These are phyloP conservation scores for Decorospora gaudefroyi DNA, from an alignment of 2,329 filamentous ascomycete species.

Conservation along the genomic window DNA sequence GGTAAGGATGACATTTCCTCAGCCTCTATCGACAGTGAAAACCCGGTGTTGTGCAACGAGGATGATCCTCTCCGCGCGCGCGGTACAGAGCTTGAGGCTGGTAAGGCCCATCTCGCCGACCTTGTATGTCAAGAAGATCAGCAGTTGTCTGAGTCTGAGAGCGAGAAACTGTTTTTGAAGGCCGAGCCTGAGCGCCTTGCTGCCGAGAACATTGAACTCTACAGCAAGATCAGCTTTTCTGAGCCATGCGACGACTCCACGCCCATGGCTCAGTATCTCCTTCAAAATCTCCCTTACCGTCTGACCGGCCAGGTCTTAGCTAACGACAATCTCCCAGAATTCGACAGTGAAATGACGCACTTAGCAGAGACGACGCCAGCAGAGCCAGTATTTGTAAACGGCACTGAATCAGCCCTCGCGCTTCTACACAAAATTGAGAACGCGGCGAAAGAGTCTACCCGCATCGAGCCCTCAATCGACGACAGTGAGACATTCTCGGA, in stretches of 20 bases:
- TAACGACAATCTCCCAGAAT: constrained; percentile 23
- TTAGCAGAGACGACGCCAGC: constrained; percentile 10
- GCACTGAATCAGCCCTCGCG: constrained; percentile 27
- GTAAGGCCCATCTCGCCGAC: constrained; percentile 10
- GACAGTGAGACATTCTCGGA: constrained; percentile 4
- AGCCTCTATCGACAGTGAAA: constrained; percentile 1
- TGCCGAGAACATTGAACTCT: background rate
- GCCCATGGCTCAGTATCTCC: background rate
- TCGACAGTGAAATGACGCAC: constrained; percentile 22
- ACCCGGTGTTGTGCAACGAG: constrained; percentile 10
- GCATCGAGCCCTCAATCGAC: constrained; percentile 3
- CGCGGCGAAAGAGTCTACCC: constrained; percentile 15
- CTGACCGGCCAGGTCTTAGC: constrained; percentile 6
- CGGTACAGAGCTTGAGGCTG: constrained; percentile 8
- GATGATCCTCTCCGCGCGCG: constrained; percentile 15
- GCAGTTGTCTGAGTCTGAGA: constrained; percentile 5
- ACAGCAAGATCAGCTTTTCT: background rate
- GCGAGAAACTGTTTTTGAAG: constrained; percentile 4
- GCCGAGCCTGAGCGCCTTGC: background rate
- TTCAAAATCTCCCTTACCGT: background rate
- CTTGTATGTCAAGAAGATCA: constrained; percentile 5
- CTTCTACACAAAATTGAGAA: constrained; percentile 31
- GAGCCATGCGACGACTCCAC: background rate
- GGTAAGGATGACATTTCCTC: constrained; percentile 21
- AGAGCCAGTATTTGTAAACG: constrained; percentile 17